Base-by-base conservation (phyloP, 1,139 yeast genomes). In the Scheffersomyces titani region DNA sequence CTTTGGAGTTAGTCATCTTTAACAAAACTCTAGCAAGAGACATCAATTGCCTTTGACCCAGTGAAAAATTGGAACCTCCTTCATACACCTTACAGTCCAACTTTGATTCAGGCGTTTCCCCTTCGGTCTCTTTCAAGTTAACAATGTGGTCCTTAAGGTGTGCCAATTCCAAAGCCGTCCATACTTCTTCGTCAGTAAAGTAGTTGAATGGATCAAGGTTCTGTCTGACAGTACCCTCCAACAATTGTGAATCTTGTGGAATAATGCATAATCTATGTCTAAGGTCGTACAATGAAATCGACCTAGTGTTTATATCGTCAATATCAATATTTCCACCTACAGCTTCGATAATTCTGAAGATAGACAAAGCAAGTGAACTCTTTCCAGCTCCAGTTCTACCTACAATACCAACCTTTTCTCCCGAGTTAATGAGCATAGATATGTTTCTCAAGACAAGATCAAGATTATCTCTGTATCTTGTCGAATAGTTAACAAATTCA, bases 371-470 rank as follows among this genome's bases (percentile, higher is more conserved):
- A 66, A 94, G 81, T 1, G 97, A 90, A 0, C 97, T 90, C 72
- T 94, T 94, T 57, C 99, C 99, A 3, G 98, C 98, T 62, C 99
- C 99, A 0, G 99, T 93, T 69, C 98, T 83, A 52, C 96, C 96
- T 58, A 93, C 98, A 74, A 94, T 92, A 62, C 99, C 99, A 65
- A 94, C 81, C 71, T 94, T 94, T 71, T 94, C 98, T 59, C 82
- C 81, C 1, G 96, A 86, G 58, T 87, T 82, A 65, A 94, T 84
- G 21, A 82, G 77, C 59, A 94, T 72, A 61, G 82, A 84, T 63
- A 94, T 86, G 61, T 88, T 79, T 69, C 87, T 89, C 74, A 94
- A 80, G 18, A 92, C 96, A 53, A 90, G 79, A 55, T 90, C 97
- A 61, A 92, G 80, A 56, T 89, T 97, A 2, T 90, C 88, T 73